phyloP scores from a whole-genome alignment of 2,329 filamentous ascomycete genomes.

The Fusarium xylarioides region DNA sequence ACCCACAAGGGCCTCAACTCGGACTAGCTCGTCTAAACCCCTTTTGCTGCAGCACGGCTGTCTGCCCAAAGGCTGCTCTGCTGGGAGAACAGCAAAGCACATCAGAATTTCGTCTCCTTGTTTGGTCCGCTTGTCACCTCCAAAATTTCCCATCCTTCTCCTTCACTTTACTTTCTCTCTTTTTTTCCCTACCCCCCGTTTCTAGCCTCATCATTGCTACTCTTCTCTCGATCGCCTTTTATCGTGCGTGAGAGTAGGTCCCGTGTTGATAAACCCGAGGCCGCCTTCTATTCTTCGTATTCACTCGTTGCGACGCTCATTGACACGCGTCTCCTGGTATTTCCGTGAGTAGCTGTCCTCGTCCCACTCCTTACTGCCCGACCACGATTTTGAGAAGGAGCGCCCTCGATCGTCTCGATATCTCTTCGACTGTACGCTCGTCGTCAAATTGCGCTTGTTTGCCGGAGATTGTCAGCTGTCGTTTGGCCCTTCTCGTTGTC shows the following conservation, averaged over 20 bases:
- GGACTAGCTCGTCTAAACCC: constrained; percentile 45
- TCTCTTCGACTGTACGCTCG: constrained; percentile 5
- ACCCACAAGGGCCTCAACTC: constrained; percentile 34
- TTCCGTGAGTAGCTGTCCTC: constrained; percentile 41
- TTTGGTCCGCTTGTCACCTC: constrained; percentile 41
- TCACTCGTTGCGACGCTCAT: constrained; percentile 44
- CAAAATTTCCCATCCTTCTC: constrained; percentile 45
- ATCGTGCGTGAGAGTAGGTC: constrained; percentile 43
- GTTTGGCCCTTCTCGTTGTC: constrained; percentile 8
- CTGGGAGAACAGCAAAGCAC: constrained; percentile 46
- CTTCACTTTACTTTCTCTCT: constrained; percentile 39
- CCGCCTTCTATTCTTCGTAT: constrained; percentile 41
- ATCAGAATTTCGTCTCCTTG: constrained; percentile 48
- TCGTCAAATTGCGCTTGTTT: constrained; percentile 7
- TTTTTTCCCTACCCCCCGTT: constrained; percentile 37
- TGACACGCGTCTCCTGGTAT: constrained; percentile 48
- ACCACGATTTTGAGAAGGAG: constrained; percentile 27
- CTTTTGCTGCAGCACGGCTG: constrained; percentile 46
- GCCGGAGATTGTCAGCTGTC: background rate
- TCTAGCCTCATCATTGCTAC: constrained; percentile 51
- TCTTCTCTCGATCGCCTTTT: constrained; percentile 45
- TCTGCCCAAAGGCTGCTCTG: constrained; percentile 40
- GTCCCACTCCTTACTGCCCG: constrained; percentile 31
- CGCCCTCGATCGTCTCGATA: constrained; percentile 19
- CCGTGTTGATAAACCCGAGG: constrained; percentile 32